These are phyloP conservation scores for Hordeum pubiflorum DNA, from an alignment of 202 grass and related monocot genomes.

Conservation along the genomic window DNA sequence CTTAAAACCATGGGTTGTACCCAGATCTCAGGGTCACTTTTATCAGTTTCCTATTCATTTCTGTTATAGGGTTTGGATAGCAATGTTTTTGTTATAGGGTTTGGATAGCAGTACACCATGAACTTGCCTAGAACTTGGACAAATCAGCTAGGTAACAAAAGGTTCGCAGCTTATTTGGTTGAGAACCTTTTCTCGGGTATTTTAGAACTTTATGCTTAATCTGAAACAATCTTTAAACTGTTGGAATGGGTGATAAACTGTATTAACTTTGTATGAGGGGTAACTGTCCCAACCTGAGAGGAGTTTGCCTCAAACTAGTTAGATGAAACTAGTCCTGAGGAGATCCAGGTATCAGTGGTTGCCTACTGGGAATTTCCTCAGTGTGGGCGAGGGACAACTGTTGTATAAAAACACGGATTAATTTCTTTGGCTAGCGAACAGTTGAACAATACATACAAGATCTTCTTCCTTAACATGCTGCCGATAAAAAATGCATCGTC, in stretches of 20 bases:
- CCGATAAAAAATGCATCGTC: too few species aligned
- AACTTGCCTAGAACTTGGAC: neutral
- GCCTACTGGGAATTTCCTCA: neutral
- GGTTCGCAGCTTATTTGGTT: neutral
- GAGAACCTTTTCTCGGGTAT: neutral
- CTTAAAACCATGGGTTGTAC: neutral
- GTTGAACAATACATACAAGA: neutral
- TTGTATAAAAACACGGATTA: neutral
- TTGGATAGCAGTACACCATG: neutral
- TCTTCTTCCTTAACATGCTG: neutral
- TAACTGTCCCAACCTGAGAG: neutral
- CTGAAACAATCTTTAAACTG: neutral
- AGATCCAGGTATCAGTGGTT: neutral
- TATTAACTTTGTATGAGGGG: neutral
- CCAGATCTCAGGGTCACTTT: neutral
- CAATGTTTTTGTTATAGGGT: neutral
- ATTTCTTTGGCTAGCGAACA: neutral
- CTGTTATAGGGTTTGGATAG: neutral
- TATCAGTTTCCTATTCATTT: neutral
- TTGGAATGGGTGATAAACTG: neutral
- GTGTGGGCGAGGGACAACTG: neutral
- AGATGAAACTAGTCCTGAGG: neutral
- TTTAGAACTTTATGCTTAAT: neutral
- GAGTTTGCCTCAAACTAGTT: neutral
- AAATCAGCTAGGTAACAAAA: neutral